Base-by-base conservation (phyloP, 1,284 basidiomycete species). In the Cerioporus squamosus region DNA sequence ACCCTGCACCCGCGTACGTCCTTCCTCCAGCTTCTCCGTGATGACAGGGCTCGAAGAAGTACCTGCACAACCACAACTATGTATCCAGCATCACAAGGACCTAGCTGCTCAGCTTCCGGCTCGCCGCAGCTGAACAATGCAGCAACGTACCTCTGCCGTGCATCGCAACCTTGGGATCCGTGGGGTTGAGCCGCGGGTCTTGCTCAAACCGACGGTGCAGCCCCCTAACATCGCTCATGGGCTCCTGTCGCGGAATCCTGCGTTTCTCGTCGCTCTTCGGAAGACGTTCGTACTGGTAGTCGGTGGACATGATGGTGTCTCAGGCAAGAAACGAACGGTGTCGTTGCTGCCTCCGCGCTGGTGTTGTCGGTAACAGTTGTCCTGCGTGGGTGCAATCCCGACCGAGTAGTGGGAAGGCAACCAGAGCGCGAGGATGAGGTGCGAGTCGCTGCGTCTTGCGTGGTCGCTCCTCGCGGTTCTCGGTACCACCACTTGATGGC, bases 31-130 rank as follows among this genome's bases (percentile, higher is more conserved):
- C 8, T 72, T 79, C 68, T 88, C 85, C 0, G 85, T 87, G 59
- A 89, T 76, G 46, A 88, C 74, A n/a, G 87, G 87, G 60, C 82
- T 85, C 12, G 86, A 86, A n/a, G 87, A 86, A 88, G 66, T 88
- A 90, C 62, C 87, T 88, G 57, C 43, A 22, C 43, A 43, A 33
- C 48, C 14, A 45, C 56, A n/a, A 60, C 45, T 18, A 39, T 22
- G 24, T 29, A 14, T 24, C 44, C 23, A 23, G 31, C 18, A 39
- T 22, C 4, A 14, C n/a, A 12, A 31, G 29, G 10, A 24, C 38
- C 40, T 20, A 24, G 18, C 22, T 23, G 33, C 14, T 36, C 33
- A 36, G 33, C 14, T 10, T 3, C 9, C 33, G 12, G 33, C 10
- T 10, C 14, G 3, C 33, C 3, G 14, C 33, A 36, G 18, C 22